Percentiles rank a stretch among this genome's conserved stretches.
phyloP scores from a whole-genome alignment of 495 filamentous ascomycete species.

The Saxophila tyrrhenica region DNA sequence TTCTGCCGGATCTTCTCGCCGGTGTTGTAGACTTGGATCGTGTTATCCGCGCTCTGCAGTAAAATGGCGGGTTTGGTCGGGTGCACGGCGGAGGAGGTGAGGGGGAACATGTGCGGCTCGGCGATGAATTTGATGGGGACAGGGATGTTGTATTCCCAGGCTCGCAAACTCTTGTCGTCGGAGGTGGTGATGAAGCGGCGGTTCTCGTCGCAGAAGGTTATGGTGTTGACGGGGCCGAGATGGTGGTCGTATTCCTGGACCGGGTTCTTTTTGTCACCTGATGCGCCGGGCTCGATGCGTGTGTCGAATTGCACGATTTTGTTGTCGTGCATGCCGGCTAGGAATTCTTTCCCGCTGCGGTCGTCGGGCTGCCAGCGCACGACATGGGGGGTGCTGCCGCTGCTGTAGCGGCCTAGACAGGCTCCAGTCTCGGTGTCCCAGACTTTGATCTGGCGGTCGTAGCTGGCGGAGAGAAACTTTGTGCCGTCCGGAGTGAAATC shows the following conservation, averaged over 20 bases:
- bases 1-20: constrained; percentile 95
- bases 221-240: constrained; percentile 90
- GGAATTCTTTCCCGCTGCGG: constrained; percentile 74
- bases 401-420: constrained; percentile 75
- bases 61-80: constrained; percentile 86
- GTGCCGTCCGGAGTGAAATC: constrained; percentile 74
- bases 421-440: constrained; percentile 96
- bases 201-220: constrained; percentile 90
- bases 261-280: constrained; percentile 46
- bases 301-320: constrained; percentile 98
- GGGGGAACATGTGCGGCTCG: constrained; percentile 92
- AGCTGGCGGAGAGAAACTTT: constrained; percentile 82
- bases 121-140: constrained; percentile 84
- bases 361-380: constrained; percentile 78
- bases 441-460: constrained; percentile 88
- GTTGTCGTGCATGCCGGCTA: constrained; percentile 95
- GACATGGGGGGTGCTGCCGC: constrained; percentile 90
- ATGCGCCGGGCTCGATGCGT: constrained; percentile 31
- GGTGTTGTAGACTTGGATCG: constrained; percentile 88
- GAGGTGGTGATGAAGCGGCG: constrained; percentile 95
- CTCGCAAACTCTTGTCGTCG: constrained; percentile 89
- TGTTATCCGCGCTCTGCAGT: constrained; percentile 87
- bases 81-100: constrained; percentile 70
- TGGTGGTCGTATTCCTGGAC: constrained; percentile 99
- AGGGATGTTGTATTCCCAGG: constrained; percentile 96